These are phyloP conservation scores for Colletotrichum paranaense DNA, from an alignment of 2,329 filamentous ascomycete genomes.

Conservation along the genomic window DNA sequence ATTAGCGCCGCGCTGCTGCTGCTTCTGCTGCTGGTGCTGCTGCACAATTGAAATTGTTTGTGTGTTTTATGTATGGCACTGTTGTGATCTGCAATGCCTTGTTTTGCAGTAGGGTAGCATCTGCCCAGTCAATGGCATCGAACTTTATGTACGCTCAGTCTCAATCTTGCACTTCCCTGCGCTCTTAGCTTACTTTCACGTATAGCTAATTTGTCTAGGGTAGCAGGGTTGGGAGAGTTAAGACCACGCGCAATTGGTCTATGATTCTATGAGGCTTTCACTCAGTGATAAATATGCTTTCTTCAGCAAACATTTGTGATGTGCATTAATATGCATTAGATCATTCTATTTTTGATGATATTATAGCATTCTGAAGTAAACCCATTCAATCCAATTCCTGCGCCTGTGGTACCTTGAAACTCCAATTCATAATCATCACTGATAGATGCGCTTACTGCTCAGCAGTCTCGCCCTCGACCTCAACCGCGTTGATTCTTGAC, in stretches of 20 bases:
- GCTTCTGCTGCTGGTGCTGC: too few relatives aligned
- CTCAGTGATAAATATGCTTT: neutral
- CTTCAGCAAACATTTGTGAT: neutral
- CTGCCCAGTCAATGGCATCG: neutral
- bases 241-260: neutral
- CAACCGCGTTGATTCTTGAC: neutral
- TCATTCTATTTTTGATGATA: conserved; percentile 15
- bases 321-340: neutral
- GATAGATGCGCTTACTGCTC: neutral
- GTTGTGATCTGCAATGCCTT: neutral
- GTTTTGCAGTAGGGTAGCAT: neutral
- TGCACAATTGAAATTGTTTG: too few relatives aligned
- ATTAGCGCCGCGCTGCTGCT: neutral
- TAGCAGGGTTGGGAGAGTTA: neutral
- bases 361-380: conserved; percentile 2
- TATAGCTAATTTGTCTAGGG: neutral
- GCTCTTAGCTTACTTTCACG: neutral
- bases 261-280: neutral
- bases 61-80: neutral
- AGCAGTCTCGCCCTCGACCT: neutral
- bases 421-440: conserved; percentile 11
- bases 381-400: neutral
- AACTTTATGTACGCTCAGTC: neutral
- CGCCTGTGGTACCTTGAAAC: conserved; percentile 21
- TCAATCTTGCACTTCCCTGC: neutral